Base-by-base conservation (phyloP, 495 filamentous ascomycete genomes). In the Aspergillus diversus region DNA sequence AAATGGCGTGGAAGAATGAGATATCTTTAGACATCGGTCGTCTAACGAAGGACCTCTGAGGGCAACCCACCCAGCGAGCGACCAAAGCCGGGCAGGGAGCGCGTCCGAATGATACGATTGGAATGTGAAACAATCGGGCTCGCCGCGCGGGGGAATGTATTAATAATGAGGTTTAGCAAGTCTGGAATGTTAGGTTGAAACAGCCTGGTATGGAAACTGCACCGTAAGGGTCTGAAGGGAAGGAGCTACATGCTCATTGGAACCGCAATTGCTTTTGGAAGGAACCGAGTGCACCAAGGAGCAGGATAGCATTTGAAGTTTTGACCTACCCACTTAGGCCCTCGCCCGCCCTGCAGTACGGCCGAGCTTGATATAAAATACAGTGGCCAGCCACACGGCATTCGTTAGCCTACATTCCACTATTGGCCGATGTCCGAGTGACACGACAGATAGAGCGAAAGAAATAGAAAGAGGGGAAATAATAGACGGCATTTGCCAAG, bases 61-160 rank as follows among this genome's bases (percentile, higher is more conserved):
- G 21, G 21, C 21, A 27, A 27, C 21, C 21, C 21, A 27, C 21
- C 21, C 21, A 27, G 21, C 21, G 50, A 35, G 48, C 39, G 42
- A 39, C 39, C 32, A 51, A 34, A 11, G 13, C 47, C 57, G 55
- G 55, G 39, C 17, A 31, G 47, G 32, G 11, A 15, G 54, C 51
- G 52, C 52, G 66, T 65, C 66, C 73, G 73, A 76, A 43, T 66
- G 66, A 75, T 75, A 71, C 7, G 59, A 59, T 55, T 72, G 74
- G 75, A 74, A 76, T 80, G 75, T 57, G 57, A 70, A 64, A 63
- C 33, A 37, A 31, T 17, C 32, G 33, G 49, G 65, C 55, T 60
- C 59, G 65, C 65, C 67, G 64, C 70, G 11, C 35, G 31, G 66
- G 72, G 63, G 77, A 80, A 80, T 80, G 70, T 57, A 61, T 43